A percentile compares a stretch with the other conserved stretches of the same genome.
phyloP scores from a whole-genome alignment of 2,329 filamentous ascomycete genomes.

The Aulographum hederae region DNA sequence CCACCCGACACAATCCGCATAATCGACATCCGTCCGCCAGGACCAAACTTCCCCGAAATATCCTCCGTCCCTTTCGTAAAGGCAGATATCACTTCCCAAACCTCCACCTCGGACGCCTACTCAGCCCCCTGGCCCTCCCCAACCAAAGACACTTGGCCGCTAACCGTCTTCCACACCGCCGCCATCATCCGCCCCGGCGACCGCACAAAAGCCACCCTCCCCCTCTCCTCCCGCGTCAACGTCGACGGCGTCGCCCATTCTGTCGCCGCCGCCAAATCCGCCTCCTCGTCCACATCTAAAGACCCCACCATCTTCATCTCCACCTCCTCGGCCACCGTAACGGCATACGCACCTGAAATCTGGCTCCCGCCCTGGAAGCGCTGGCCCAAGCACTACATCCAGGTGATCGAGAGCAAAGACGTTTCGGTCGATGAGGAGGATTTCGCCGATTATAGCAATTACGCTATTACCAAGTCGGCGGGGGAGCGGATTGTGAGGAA shows the following conservation, averaged over 20 bases:
- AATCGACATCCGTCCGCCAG: constrained; percentile 30
- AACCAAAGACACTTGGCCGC: constrained; percentile 19
- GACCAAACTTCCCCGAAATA: constrained; percentile 14
- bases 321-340: constrained; percentile 33
- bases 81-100: not conserved
- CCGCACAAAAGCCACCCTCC: constrained; percentile 26
- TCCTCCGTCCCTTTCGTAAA: not conserved
- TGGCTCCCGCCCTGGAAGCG: constrained; percentile 26
- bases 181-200: constrained; percentile 35
- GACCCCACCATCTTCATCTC: constrained; percentile 33
- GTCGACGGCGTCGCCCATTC: constrained; percentile 31
- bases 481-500: constrained; percentile 32
- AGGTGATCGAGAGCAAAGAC: constrained; percentile 23
- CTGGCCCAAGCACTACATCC: constrained; percentile 22
- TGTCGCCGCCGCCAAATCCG: constrained; percentile 25
- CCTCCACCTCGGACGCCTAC: not conserved
- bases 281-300: constrained; percentile 24
- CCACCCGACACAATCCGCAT: constrained; percentile 32
- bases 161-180: constrained; percentile 40
- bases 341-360: constrained; percentile 22
- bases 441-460: constrained; percentile 24
- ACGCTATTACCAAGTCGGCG: constrained; percentile 31
- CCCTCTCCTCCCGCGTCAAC: constrained; percentile 30
- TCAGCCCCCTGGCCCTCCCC: not conserved
- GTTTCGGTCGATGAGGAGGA: constrained; percentile 17